Conservation (phyloP, 192 early-diverging fungal species). For the Lunasporangiospora selenospora region DNA sequence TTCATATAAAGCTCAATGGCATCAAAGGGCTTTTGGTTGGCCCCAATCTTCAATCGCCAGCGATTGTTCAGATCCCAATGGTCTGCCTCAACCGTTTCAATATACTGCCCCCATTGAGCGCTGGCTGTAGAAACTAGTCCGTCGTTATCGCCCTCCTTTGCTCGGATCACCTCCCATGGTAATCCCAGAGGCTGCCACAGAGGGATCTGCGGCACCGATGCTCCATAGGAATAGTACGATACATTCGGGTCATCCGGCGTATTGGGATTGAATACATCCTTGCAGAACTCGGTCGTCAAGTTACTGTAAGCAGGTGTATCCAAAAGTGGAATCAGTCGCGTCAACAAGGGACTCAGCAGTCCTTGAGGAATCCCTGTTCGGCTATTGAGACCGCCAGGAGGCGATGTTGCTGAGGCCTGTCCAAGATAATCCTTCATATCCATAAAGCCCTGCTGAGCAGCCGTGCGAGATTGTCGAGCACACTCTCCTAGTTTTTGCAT, state of each 20-base stretch:
- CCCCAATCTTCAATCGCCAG: slow-evolving; percentile 51
- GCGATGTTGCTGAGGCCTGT: too few relatives aligned
- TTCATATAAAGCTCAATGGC: slow-evolving; percentile 75
- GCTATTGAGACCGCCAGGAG: not conserved
- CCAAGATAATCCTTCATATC: too few relatives aligned
- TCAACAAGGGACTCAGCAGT: slow-evolving; percentile 52
- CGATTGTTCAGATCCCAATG: slow-evolving; percentile 87
- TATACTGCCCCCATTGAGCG: slow-evolving; percentile 90
- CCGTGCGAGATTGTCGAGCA: slow-evolving; percentile 32
- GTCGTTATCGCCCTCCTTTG: slow-evolving; percentile 90
- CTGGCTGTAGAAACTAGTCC: slow-evolving; percentile 85
- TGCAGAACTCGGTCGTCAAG: slow-evolving; percentile 87
- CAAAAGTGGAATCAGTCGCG: slow-evolving; percentile 70
- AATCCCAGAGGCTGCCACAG: slow-evolving; percentile 77
- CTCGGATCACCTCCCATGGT: slow-evolving; percentile 78
- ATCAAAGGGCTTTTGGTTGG: slow-evolving; percentile 61
- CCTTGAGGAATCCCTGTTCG: too few relatives aligned
- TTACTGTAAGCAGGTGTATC: slow-evolving; percentile 94
- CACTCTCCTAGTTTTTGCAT: slow-evolving; percentile 38
- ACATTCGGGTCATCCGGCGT: slow-evolving; percentile 82
- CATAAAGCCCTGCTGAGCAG: slow-evolving; percentile 46
- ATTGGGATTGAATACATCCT: slow-evolving; percentile 84
- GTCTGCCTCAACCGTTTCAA: slow-evolving; percentile 81
- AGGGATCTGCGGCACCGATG: slow-evolving; percentile 69
- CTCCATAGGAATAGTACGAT: slow-evolving; percentile 85